phyloP scores from a whole-genome alignment of 164 flowering plant species.

The Santalum album region DNA sequence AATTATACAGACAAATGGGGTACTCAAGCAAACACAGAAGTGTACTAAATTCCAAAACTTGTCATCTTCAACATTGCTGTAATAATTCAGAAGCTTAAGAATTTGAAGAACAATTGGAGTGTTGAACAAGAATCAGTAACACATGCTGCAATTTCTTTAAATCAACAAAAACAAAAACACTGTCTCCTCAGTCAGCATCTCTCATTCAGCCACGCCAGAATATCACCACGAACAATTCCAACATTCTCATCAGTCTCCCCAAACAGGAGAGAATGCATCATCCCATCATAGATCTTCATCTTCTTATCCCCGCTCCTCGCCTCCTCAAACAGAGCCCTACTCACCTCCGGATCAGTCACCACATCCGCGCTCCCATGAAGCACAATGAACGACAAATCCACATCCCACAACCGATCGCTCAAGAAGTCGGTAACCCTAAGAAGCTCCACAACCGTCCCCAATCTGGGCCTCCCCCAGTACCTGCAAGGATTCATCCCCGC shows the following conservation, averaged over 20 bases:
- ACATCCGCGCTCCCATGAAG: slow-evolving; percentile 78
- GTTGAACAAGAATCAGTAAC: too few species aligned
- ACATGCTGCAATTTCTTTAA: too few species aligned
- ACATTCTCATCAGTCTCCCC: slow-evolving; percentile 84
- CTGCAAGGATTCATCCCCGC: slow-evolving; percentile 59
- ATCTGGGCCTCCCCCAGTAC: slow-evolving; percentile 65
- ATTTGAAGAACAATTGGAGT: too few species aligned
- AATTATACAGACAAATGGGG: too few species aligned
- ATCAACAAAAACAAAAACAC: too few species aligned
- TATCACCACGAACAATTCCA: slow-evolving; percentile 45
- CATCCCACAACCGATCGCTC: slow-evolving; percentile 36
- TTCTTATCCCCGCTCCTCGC: slow-evolving; percentile 66
- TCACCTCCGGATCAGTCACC: slow-evolving; percentile 79
- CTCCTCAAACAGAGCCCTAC: slow-evolving; percentile 46
- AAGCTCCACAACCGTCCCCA: slow-evolving; percentile 74
- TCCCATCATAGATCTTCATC: slow-evolving; percentile 67
- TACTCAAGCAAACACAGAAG: too few species aligned
- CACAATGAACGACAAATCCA: slow-evolving; percentile 62
- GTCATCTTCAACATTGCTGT: too few species aligned
- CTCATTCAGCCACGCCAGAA: slow-evolving; percentile 55
- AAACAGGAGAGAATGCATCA: slow-evolving; percentile 83
- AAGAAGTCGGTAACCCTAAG: slow-evolving; percentile 55
- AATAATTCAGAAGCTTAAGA: too few species aligned
- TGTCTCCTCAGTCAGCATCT: slow-evolving; percentile 25
- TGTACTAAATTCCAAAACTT: too few species aligned